Percentiles rank a stretch among this genome's conserved stretches.
These are phyloP conservation scores for Cucurbita ficifolia DNA, from an alignment of 306 rosid genomes.

Conservation along the genomic window DNA sequence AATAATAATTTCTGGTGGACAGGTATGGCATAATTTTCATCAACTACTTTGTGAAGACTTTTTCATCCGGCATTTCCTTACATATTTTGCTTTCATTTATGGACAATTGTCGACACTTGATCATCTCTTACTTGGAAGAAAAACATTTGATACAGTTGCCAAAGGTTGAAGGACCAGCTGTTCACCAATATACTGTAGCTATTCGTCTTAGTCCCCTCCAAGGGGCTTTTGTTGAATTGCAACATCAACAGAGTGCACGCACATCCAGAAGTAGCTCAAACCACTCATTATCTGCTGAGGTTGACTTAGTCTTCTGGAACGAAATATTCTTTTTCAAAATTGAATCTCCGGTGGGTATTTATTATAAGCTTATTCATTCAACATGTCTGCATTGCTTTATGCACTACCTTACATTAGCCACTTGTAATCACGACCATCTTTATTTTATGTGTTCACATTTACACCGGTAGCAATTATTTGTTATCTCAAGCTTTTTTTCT, in stretches of 20 bases:
- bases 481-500: not conserved
- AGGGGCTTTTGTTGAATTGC: slow-evolving; percentile 23
- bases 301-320: slow-evolving; percentile 73
- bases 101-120: not conserved
- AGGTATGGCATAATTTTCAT: slow-evolving; percentile 29
- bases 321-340: slow-evolving; percentile 93
- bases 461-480: not conserved
- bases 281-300: slow-evolving; percentile 32
- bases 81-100: not conserved
- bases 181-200: slow-evolving; percentile 58
- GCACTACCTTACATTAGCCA: not conserved
- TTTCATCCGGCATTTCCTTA: not conserved
- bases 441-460: not conserved
- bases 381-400: not conserved
- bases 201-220: slow-evolving; percentile 55
- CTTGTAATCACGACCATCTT: not conserved
- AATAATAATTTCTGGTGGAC: slow-evolving; percentile 54
- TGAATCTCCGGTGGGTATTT: slow-evolving; percentile 53
- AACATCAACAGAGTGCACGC: slow-evolving; percentile 77
- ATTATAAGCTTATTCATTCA: not conserved
- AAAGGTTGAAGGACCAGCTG: slow-evolving; percentile 38
- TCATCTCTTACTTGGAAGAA: not conserved
- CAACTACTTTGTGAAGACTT: not conserved
- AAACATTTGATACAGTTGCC: slow-evolving; percentile 51
- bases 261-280: slow-evolving; percentile 62